These are phyloP conservation scores for Botrytis galanthina DNA, from an alignment of 2,329 filamentous ascomycete species.

Conservation along the genomic window DNA sequence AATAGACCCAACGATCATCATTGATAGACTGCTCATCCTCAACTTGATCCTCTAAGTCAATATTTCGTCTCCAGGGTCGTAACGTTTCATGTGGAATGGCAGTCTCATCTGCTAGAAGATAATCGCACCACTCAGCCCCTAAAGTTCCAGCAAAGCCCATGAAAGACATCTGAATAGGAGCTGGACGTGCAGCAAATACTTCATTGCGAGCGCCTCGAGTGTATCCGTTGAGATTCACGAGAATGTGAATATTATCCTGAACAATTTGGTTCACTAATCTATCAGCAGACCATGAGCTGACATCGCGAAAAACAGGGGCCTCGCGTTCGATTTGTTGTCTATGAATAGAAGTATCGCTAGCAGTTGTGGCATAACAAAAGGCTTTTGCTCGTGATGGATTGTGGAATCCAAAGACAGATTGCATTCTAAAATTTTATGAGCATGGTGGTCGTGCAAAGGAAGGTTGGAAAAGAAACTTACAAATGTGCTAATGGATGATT, in stretches of 20 bases:
- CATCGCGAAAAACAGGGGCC: slow-evolving; percentile 86
- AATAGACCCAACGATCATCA: slow-evolving; percentile 84
- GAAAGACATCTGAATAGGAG: slow-evolving; percentile 98
- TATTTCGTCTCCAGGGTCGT: slow-evolving; percentile 73
- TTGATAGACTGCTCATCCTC: slow-evolving; percentile 61
- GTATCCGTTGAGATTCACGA: slow-evolving; percentile 98
- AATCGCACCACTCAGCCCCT: slow-evolving; percentile 98
- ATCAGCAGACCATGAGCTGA: slow-evolving; percentile 82
- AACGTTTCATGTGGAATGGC: slow-evolving; percentile 81
- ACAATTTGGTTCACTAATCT: slow-evolving; percentile 83
- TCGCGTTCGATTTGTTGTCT: slow-evolving; percentile 91
- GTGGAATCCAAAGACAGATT: slow-evolving; percentile 95
- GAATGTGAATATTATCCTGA: slow-evolving; percentile 83
- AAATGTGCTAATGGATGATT: slow-evolving; percentile 95
- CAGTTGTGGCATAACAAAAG: slow-evolving; percentile 93
- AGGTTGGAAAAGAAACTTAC: slow-evolving; percentile 43
- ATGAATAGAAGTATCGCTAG: slow-evolving; percentile 84
- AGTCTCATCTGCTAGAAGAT: slow-evolving; percentile 84
- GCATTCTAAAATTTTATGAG: slow-evolving; percentile 60
- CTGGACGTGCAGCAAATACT: slow-evolving; percentile 90
- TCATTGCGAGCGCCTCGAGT: slow-evolving; percentile 96
- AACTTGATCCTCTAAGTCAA: slow-evolving; percentile 67
- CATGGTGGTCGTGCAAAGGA: neutral
- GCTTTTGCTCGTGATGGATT: slow-evolving; percentile 71
- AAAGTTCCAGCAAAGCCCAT: slow-evolving; percentile 98